A percentile compares a stretch with the other conserved stretches of the same genome.
phyloP scores from a whole-genome alignment of 2,329 filamentous ascomycete species.

The Colletotrichum somersetense region DNA sequence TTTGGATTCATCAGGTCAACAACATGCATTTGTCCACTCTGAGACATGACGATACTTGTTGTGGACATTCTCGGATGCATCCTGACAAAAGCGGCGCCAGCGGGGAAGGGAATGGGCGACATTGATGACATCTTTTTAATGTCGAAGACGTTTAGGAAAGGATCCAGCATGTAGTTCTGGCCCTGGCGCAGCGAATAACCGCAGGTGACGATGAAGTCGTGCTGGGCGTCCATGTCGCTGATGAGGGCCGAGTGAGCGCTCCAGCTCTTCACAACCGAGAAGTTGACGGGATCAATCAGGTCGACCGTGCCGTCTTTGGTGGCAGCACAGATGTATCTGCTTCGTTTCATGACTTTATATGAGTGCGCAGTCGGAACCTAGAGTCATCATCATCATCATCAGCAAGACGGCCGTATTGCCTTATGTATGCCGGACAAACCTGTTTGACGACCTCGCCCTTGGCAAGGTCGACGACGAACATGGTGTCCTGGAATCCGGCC shows the following conservation, averaged over 20 bases:
- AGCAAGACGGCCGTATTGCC: slow-evolving; percentile 43
- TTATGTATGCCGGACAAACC: slow-evolving; percentile 52
- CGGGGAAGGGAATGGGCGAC: slow-evolving; percentile 91
- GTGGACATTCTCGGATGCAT: slow-evolving; percentile 98
- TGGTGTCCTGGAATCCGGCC: slow-evolving; percentile 85
- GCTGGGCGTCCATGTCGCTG: slow-evolving; percentile 97
- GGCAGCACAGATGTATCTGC: slow-evolving; percentile 91
- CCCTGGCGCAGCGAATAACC: slow-evolving; percentile 87
- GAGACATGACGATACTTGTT: slow-evolving; percentile 92
- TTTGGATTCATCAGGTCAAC: slow-evolving; percentile 96
- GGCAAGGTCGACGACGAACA: slow-evolving; percentile 80
- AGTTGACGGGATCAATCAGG: slow-evolving; percentile 83
- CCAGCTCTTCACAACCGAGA: slow-evolving; percentile 87
- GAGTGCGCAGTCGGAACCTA: slow-evolving; percentile 78
- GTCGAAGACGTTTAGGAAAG: slow-evolving; percentile 95
- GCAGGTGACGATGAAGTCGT: slow-evolving; percentile 95
- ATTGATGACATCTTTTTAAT: slow-evolving; percentile 90
- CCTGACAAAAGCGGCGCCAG: slow-evolving; percentile 91
- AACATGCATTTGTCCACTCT: slow-evolving; percentile 93
- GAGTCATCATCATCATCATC: slow-evolving; percentile 46
- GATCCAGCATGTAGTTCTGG: slow-evolving; percentile 84
- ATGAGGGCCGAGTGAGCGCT: slow-evolving; percentile 89
- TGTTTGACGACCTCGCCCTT: slow-evolving; percentile 81
- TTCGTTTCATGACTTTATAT: slow-evolving; percentile 93
- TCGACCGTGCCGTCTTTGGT: slow-evolving; percentile 86